These are phyloP conservation scores for Saccharata proteae DNA, from an alignment of 2,329 filamentous ascomycete genomes.

Conservation along the genomic window DNA sequence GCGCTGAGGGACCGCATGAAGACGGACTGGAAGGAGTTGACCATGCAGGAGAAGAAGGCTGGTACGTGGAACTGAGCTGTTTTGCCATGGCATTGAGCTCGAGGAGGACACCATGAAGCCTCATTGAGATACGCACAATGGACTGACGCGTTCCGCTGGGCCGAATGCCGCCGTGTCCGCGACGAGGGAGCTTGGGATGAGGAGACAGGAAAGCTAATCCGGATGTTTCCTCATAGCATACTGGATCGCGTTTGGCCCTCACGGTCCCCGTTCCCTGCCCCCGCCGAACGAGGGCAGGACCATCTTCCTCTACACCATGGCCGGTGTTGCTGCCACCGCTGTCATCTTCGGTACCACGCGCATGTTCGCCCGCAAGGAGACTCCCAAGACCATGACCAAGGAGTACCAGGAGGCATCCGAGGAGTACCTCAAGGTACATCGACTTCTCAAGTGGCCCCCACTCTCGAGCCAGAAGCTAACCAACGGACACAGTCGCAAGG, in stretches of 20 bases:
- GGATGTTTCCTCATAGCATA: slow-evolving; percentile 56
- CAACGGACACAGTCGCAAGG: slow-evolving; percentile 20
- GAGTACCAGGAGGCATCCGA: slow-evolving; percentile 95
- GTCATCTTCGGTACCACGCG: slow-evolving; percentile 63
- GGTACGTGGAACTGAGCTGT: slow-evolving; percentile 53
- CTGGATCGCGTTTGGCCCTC: slow-evolving; percentile 96
- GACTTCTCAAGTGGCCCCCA: neutral
- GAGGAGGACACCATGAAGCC: too few species aligned
- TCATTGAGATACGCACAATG: too few species aligned
- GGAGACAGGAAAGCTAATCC: slow-evolving; percentile 15
- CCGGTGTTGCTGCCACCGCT: slow-evolving; percentile 55
- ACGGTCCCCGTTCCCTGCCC: slow-evolving; percentile 74
- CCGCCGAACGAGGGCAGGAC: slow-evolving; percentile 78
- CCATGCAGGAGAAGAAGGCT: slow-evolving; percentile 95
- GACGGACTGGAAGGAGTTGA: slow-evolving; percentile 91
- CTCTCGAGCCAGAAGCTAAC: slow-evolving; percentile 8
- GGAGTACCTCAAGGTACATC: slow-evolving; percentile 78
- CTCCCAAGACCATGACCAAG: slow-evolving; percentile 82
- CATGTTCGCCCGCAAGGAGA: slow-evolving; percentile 51
- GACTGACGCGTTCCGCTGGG: too few species aligned
- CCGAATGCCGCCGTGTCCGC: too few species aligned
- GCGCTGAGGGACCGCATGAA: slow-evolving; percentile 96
- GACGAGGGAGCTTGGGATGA: too few species aligned
- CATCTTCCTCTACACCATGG: slow-evolving; percentile 59
- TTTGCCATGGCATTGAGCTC: too few species aligned